Percentiles rank a stretch among this genome's conserved stretches.
These are phyloP conservation scores for Chlorella vulgaris DNA, from an alignment of 139 green algal genomes.

Conservation along the genomic window DNA sequence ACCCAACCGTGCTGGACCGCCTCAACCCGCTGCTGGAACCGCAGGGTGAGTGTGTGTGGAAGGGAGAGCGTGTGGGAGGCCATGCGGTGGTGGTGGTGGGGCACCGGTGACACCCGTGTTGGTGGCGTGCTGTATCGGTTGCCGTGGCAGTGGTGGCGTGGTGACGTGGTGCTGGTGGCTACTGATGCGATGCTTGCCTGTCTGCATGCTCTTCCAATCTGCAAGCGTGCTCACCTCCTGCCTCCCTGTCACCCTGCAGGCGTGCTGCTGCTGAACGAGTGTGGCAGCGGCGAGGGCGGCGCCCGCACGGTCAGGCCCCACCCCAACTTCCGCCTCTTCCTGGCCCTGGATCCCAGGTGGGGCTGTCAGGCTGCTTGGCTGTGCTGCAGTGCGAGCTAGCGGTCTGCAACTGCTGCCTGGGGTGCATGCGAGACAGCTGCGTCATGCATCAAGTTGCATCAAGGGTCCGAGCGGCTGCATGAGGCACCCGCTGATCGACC, in stretches of 20 bases:
- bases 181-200: not conserved
- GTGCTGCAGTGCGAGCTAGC: not conserved
- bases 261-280: constrained; percentile 90
- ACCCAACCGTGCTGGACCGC: constrained; percentile 94
- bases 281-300: constrained; percentile 47
- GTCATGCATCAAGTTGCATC: too few relatives aligned
- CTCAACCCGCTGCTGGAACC: constrained; percentile 97
- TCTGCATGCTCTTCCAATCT: too few relatives aligned
- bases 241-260: constrained; percentile 56
- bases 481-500: too few relatives aligned
- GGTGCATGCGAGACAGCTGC: too few relatives aligned
- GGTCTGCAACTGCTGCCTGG: not conserved
- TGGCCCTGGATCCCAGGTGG: constrained; percentile 84
- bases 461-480: not conserved
- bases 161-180: too few relatives aligned
- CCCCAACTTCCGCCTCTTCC: constrained; percentile 93
- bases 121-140: not conserved
- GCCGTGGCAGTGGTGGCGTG: not conserved
- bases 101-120: not conserved
- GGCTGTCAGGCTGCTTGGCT: not conserved
- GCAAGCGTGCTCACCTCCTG: too few relatives aligned
- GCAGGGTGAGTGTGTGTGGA: constrained; percentile 18
- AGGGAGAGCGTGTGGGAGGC: not conserved
- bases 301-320: constrained; percentile 84
- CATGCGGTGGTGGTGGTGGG: not conserved